Evolutionary conservation across 2,329 filamentous ascomycete species (phyloP), one percentile per base, ranked within the genome.

Genomic region (Magnaporthales sp.): DNA sequence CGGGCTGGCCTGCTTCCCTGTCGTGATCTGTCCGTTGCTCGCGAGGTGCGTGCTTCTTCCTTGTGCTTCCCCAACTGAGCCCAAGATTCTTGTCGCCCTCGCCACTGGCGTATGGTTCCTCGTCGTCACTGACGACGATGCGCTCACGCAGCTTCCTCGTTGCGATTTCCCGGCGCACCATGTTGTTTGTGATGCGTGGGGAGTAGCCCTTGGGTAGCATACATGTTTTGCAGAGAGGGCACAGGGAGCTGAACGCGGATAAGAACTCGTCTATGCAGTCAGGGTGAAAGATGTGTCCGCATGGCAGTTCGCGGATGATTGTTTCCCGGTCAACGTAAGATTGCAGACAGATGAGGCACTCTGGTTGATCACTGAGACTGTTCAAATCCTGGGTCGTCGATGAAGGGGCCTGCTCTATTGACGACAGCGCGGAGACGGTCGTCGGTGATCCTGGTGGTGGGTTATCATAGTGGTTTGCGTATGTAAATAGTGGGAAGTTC

Each of bases 271-370:
- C 93, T 70, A 98, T 93, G 73, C 95, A 99, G 70, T 91, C 89
- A 0, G 91, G 90, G 71, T 99, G 94, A 77, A 93, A 99, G 67
- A 98, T 94, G 75, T 99, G 95, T 0, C 90, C 88, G 72, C 95
- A 99, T 0, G 92, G 88, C 2, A 98, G 81, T 77, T 97, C 91
- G 66, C 93, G 90, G 66, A 98, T 93, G 24, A 88, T 85, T 0
- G 91, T 90, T 22, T 83, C 78, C 51, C 86, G 84, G 19, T 87
- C 84, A 30, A 90, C 83, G 73, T 92, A 98, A 68, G 91, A 87
- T 66, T 92, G 91, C 0, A 96, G 83, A 74, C 95, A 99, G 66
- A 98, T 97, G n/a, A 91, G 87, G 74, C 95, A 98, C 2, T 85
- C 89, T 0, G 91, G 88, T 74, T 98, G 95, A 10, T 64, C 30